Conservation (phyloP, 495 filamentous ascomycete genomes). For the Penicillium coprophilum region DNA sequence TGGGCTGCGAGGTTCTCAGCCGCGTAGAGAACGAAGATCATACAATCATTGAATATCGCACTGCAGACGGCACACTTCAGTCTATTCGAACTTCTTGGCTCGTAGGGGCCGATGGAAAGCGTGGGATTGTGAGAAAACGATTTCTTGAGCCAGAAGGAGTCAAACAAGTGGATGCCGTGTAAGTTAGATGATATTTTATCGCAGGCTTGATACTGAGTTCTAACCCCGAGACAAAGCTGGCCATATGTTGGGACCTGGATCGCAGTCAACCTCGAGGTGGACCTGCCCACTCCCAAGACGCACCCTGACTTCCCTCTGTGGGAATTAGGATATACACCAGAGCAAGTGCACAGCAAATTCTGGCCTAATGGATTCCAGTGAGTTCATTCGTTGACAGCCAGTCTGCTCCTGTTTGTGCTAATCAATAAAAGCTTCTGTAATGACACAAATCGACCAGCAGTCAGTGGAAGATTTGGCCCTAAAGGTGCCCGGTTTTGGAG, state of each 20-base stretch:
- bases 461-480: not conserved
- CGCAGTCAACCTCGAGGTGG: conserved; percentile 43
- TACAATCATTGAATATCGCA: conserved; percentile 30
- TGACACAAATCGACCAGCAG: not conserved
- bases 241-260: conserved; percentile 43
- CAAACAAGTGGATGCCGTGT: conserved; percentile 12
- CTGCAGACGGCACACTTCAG: conserved; percentile 15
- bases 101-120: conserved; percentile 49
- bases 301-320: conserved; percentile 48
- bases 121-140: conserved; percentile 41
- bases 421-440: conserved; percentile 26
- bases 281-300: conserved; percentile 38
- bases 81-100: conserved; percentile 32
- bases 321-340: conserved; percentile 39
- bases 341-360: conserved; percentile 44
- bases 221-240: not conserved
- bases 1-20: conserved; percentile 29
- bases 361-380: conserved; percentile 36
- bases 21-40: conserved; percentile 22
- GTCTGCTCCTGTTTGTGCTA: not conserved
- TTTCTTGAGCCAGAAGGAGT: conserved; percentile 42
- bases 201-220: not conserved
- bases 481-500: not conserved
- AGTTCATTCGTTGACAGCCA: not conserved
- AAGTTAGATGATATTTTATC: not conserved